phyloP scores from a whole-genome alignment of 2,329 filamentous ascomycete genomes.

The Hypoxylon rubiginosum region DNA sequence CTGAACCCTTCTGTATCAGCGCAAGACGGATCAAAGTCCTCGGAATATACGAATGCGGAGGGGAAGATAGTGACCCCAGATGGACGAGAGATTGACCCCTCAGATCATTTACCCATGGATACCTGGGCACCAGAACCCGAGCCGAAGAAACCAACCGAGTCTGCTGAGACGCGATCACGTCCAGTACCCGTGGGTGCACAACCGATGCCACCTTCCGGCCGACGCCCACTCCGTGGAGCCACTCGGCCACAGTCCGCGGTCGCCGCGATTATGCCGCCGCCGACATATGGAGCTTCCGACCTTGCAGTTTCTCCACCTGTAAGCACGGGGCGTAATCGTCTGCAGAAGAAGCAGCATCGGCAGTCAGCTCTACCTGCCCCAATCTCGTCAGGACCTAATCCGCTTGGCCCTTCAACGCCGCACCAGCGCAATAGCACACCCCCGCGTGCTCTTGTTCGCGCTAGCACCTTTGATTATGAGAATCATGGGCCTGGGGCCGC shows the following conservation, averaged over 20 bases:
- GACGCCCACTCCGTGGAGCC: constrained; percentile 65
- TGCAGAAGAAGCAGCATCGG: constrained; percentile 73
- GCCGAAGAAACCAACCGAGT: constrained; percentile 61
- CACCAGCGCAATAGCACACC: constrained; percentile 65
- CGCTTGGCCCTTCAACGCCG: constrained; percentile 66
- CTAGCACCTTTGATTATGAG: constrained; percentile 68
- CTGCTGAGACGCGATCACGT: constrained; percentile 55
- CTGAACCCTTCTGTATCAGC: constrained; percentile 71
- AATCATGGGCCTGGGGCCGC: constrained; percentile 59
- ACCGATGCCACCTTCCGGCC: constrained; percentile 63
- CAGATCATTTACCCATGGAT: constrained; percentile 82
- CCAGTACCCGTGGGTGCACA: constrained; percentile 67
- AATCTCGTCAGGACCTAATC: constrained; percentile 59
- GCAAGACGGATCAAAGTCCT: constrained; percentile 49
- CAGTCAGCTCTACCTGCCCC: constrained; percentile 59
- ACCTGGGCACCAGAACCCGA: constrained; percentile 84
- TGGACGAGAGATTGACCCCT: constrained; percentile 82
- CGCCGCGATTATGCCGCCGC: constrained; percentile 55
- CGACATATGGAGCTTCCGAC: constrained; percentile 48
- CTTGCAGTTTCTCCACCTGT: constrained; percentile 53
- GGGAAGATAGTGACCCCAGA: constrained; percentile 82
- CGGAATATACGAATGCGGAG: constrained; percentile 65
- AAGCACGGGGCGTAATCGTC: constrained; percentile 65
- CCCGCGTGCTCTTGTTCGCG: constrained; percentile 60
- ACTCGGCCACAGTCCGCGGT: constrained; percentile 65